Base-by-base conservation (phyloP, 2,329 filamentous ascomycete genomes). In the Ascochyta koolunga region DNA sequence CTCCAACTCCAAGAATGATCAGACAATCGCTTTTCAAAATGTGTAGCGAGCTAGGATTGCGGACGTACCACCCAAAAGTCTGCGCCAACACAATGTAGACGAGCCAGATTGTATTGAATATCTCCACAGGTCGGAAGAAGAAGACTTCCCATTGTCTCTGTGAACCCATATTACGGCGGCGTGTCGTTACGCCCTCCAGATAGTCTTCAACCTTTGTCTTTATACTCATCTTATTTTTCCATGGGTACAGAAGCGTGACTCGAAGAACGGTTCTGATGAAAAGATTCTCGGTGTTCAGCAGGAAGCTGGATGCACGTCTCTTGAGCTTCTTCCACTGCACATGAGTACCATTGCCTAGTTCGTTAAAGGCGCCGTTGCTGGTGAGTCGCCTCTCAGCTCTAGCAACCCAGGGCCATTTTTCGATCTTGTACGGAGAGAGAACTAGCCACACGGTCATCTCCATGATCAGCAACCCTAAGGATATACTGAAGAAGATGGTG, bases 371-470 rank as follows among this genome's bases (percentile, higher is more conserved):
- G 2, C 41, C 45, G 25, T 55, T 56, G 7, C 60, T 62, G 27
- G 59, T 59, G 24, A 72, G 41, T 54, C 66, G 31, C 7, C 25
- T 35, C 22, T 39, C 21, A n/a, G 58, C 50, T 16, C 50, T 39
- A 0, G 44, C 27, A 8, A 64, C 27, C 58, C 55, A 62, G 4
- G 24, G n/a, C 19, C 48, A 61, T 9, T 58, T 50, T 7, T 57
- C 47, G 3, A 65, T 49, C 13, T 64, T 50, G 22, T 64, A 64
- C 1, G 63, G 59, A 4, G 64, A 67, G 2, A 64, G 45, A 2
- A 50, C 39, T 8, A 67, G 68, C 76, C 76, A 78, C 0, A 76
- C 65, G 1, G 61, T 31, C 57, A 77, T 70, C 40, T 79, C 77
- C 2, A 73, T 47, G 15, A 76, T 46, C n/a, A 79, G 61, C 3